Base-by-base conservation (phyloP, 1,284 basidiomycete species). In the Mycena sp. region DNA sequence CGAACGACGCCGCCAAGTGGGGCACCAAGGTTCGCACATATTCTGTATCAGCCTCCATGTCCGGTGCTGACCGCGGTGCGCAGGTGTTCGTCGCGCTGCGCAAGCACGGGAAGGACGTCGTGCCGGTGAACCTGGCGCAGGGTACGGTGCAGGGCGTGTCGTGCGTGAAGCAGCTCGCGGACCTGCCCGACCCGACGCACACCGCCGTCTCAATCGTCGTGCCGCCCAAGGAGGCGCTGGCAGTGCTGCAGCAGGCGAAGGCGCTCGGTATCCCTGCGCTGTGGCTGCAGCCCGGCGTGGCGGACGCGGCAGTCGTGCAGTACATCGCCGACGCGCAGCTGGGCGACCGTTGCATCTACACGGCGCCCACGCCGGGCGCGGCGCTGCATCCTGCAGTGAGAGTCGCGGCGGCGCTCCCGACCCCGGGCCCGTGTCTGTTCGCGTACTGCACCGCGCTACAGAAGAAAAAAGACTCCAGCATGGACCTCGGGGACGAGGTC, bases 231-330 rank as follows among this genome's bases (percentile, higher is more conserved):
- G 79, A 92, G 50, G 92, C 91, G 4, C 81, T 92, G 46, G 79
- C 79, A 25, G 69, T 92, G 54, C 76, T 93, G 65, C 79, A 89
- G 71, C 83, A 87, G 65, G 89, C 89, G 5, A 90, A 88, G 72
- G 79, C 82, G 1, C 79, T 89, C 32, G 76, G 79, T 26, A 78
- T 93, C 12, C 87, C 87, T n/a, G 83, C 86, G 1, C 80, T 95
- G 46, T 96, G 94, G 94, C 83, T 95, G 40, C 94, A 96, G 76
- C 94, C 94, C 12, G 93, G 93, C 25, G 91, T 93, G 6, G 88
- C 91, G 69, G 88, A 92, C 71, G 84, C 76, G 17, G 68, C 69
- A 6, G 82, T 84, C n/a, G 69, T 81, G 28, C 65, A 76, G 17
- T 84, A 76, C 60, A 77, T 84, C 70, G 76, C n/a, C n/a, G n/a